These are phyloP conservation scores for Spathaspora hagerdaliae DNA, from an alignment of 805 yeast species.

Conservation along the genomic window DNA sequence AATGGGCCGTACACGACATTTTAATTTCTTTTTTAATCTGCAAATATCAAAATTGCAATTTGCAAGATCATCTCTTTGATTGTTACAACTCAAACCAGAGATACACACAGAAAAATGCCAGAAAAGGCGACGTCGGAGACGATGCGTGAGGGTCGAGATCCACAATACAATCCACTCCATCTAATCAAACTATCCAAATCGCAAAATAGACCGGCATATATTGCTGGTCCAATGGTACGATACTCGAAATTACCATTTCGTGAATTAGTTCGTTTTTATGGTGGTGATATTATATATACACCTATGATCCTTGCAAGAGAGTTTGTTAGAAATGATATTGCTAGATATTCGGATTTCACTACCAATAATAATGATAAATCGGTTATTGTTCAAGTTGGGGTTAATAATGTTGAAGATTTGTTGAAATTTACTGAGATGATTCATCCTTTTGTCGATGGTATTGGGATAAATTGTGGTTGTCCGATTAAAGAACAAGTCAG, in stretches of 20 bases:
- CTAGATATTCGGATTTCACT: conserved; percentile 80
- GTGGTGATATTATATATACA: conserved; percentile 80
- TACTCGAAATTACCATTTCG: conserved; percentile 93
- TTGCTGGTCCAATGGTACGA: conserved; percentile 92
- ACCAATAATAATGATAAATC: conserved; percentile 70
- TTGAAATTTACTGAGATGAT: conserved; percentile 82
- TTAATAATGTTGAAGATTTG: conserved; percentile 77
- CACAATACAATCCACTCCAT: conserved; percentile 5
- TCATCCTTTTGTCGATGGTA: conserved; percentile 87
- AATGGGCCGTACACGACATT: no score
- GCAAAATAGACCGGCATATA: conserved; percentile 32
- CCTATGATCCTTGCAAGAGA: conserved; percentile 98
- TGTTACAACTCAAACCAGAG: no score
- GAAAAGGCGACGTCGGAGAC: neutral
- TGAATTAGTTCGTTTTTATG: conserved; percentile 64
- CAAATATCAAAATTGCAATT: no score
- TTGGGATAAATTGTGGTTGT: conserved; percentile 96
- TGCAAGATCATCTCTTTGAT: no score
- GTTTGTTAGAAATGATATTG: conserved; percentile 79
- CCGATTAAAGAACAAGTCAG: conserved; percentile 93
- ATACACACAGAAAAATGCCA: no score
- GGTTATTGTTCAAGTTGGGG: conserved; percentile 86
- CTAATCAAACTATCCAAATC: conserved; percentile 23
- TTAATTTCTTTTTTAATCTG: no score
- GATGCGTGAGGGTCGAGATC: neutral